phyloP scores from a whole-genome alignment of 768 basidiomycete species.

The Amanita jacksonii region DNA sequence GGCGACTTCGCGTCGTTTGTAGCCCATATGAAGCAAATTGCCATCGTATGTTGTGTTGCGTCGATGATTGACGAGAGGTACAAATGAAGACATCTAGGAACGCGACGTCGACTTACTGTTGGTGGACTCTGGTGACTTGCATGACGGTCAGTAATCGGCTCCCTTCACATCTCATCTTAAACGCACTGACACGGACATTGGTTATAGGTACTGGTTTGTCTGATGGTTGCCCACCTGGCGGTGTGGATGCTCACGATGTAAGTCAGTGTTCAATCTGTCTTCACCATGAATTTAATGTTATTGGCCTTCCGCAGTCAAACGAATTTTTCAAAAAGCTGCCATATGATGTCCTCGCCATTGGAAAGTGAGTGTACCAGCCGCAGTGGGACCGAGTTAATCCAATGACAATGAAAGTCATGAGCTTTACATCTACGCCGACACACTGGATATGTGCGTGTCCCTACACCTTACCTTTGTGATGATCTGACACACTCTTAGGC shows the following conservation, averaged over 20 bases:
- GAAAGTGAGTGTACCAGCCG: constrained; percentile 68
- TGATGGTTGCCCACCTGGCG: constrained; percentile 64
- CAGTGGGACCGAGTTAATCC: neutral
- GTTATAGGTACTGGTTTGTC: constrained; percentile 59
- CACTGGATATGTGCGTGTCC: constrained; percentile 50
- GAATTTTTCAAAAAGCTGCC: constrained; percentile 65
- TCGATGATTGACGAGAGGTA: neutral
- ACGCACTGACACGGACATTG: neutral
- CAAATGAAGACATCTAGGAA: constrained; percentile 22
- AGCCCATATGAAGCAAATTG: constrained; percentile 68
- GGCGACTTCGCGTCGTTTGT: constrained; percentile 90
- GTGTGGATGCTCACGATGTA: constrained; percentile 63
- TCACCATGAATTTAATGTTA: too few relatives aligned
- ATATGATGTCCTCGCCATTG: constrained; percentile 78
- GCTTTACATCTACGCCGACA: constrained; percentile 57
- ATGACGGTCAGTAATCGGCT: constrained; percentile 39
- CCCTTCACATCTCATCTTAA: neutral
- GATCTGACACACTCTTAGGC: constrained; percentile 23
- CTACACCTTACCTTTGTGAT: neutral
- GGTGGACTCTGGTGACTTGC: constrained; percentile 74
- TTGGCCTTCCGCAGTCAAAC: too few relatives aligned
- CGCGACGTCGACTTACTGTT: constrained; percentile 77
- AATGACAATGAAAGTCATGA: constrained; percentile 50
- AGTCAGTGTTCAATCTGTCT: too few relatives aligned
- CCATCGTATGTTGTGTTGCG: constrained; percentile 31